Percentiles rank a stretch among this genome's conserved stretches.
These are phyloP conservation scores for Aspergillus fumigatiaffinis DNA, from an alignment of 2,329 filamentous ascomycete genomes.

Conservation along the genomic window DNA sequence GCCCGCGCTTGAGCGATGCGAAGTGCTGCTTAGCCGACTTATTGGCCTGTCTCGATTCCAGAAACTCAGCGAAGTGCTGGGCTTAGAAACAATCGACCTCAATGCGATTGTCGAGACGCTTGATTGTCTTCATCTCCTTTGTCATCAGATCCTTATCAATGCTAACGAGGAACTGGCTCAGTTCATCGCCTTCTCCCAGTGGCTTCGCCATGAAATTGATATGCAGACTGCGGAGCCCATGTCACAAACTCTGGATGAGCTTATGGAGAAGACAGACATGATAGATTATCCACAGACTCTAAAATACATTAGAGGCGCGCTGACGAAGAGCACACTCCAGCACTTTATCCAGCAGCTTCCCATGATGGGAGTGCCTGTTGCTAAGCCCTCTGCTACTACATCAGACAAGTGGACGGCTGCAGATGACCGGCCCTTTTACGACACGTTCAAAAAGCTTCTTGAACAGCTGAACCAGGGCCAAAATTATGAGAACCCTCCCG, in stretches of 20 bases:
- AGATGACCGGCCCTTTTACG: conserved; percentile 41
- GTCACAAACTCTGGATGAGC: conserved; percentile 61
- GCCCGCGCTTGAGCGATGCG: conserved; percentile 78
- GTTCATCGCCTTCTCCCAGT: conserved; percentile 74
- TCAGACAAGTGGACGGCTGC: conserved; percentile 40
- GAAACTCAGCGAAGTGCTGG: conserved; percentile 61
- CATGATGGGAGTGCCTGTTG: conserved; percentile 27
- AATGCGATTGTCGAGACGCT: conserved; percentile 63
- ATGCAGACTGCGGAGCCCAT: conserved; percentile 63
- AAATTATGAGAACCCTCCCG: conserved; percentile 47
- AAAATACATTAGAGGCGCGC: conserved; percentile 69
- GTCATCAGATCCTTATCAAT: conserved; percentile 67
- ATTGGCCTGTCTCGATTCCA: conserved; percentile 80
- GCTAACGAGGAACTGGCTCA: conserved; percentile 73
- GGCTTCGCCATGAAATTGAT: conserved; percentile 81
- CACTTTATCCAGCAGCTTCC: conserved; percentile 49
- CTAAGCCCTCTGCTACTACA: conserved; percentile 35
- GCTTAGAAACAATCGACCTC: conserved; percentile 62
- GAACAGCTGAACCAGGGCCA: conserved; percentile 47
- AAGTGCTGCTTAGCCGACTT: conserved; percentile 75
- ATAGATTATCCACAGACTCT: conserved; percentile 71
- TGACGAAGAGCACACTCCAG: conserved; percentile 63
- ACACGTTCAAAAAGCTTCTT: conserved; percentile 49
- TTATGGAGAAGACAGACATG: conserved; percentile 70
- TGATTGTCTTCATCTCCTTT: conserved; percentile 69